phyloP scores from a whole-genome alignment of 1,139 yeast genomes.

The Williopsis jadinii region DNA sequence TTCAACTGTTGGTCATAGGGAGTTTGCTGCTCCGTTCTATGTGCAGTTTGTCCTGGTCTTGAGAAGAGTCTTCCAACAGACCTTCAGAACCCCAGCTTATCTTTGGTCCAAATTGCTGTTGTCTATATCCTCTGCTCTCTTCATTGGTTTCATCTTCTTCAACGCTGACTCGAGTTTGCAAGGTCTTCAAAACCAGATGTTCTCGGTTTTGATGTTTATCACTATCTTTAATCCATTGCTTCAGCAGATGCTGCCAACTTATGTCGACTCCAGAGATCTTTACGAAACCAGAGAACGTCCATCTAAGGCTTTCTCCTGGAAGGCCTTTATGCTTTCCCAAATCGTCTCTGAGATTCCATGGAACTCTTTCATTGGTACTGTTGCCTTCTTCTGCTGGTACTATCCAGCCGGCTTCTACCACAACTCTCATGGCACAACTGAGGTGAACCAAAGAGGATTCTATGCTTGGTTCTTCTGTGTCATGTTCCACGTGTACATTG shows the following conservation, averaged over 20 bases:
- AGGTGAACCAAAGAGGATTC: constrained; percentile 8
- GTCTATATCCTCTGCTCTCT: constrained; percentile 36
- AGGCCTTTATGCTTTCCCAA: constrained; percentile 54
- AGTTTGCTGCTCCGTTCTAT: constrained; percentile 36
- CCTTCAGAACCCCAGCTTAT: constrained; percentile 70
- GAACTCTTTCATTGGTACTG: constrained; percentile 57
- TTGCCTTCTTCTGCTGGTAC: constrained; percentile 70
- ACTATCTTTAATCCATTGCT: constrained; percentile 54
- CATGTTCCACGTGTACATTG: constrained; percentile 50
- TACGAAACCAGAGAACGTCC: constrained; percentile 93
- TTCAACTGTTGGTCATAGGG: constrained; percentile 19
- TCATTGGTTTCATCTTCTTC: constrained; percentile 56
- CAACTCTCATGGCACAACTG: constrained; percentile 39
- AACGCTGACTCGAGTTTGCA: constrained; percentile 54
- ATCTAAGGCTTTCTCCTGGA: constrained; percentile 58
- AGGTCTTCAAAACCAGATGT: constrained; percentile 62
- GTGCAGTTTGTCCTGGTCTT: constrained; percentile 51
- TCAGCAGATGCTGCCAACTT: constrained; percentile 71
- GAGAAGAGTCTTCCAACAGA: constrained; percentile 47
- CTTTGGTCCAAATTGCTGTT: constrained; percentile 60
- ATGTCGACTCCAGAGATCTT: constrained; percentile 63
- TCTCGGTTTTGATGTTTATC: constrained; percentile 63
- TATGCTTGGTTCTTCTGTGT: constrained; percentile 27
- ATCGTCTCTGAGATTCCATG: constrained; percentile 68
- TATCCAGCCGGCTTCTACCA: constrained; percentile 69